A percentile compares a stretch with the other conserved stretches of the same genome.
These are phyloP conservation scores for Pythium dissimile DNA, from an alignment of 352 stramenopile genomes.

Conservation along the genomic window DNA sequence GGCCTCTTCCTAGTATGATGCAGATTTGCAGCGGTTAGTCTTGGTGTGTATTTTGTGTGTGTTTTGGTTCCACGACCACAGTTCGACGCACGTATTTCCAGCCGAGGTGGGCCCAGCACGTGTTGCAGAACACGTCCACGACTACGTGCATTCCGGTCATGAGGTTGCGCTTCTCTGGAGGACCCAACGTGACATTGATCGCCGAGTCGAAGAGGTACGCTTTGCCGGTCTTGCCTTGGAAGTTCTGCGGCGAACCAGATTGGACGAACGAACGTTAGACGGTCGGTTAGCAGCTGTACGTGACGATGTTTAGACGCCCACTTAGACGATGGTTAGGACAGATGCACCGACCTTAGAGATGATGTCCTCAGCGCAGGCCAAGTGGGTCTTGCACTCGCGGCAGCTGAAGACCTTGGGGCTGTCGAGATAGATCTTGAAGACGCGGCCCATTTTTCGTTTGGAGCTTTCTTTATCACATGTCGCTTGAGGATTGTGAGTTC, in stretches of 20 bases:
- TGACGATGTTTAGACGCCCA: no score
- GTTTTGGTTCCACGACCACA: no score
- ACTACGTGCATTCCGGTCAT: constrained; percentile 94
- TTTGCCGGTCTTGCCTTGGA: constrained; percentile 80
- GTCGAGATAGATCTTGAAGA: constrained; percentile 91
- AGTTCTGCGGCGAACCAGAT: constrained; percentile 62
- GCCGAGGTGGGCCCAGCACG: constrained; percentile 87
- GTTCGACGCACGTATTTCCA: constrained; percentile 89
- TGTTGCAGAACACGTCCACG: constrained; percentile 93
- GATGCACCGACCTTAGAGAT: constrained; percentile 87
- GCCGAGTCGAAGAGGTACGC: constrained; percentile 92
- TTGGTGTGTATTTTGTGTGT: no score
- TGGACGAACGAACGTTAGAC: no score
- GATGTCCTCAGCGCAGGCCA: constrained; percentile 91
- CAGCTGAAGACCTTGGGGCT: constrained; percentile 90
- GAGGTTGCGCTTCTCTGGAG: constrained; percentile 88
- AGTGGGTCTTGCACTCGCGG: constrained; percentile 87
- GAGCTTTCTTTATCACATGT: constrained; percentile 5
- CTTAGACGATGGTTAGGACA: no score
- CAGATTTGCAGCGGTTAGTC: neutral
- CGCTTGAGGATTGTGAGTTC: constrained; percentile 26
- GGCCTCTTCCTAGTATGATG: constrained; percentile 69
- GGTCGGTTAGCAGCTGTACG: no score
- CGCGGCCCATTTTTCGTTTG: constrained; percentile 49
- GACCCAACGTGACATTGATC: constrained; percentile 90